Evolutionary conservation across 768 basidiomycete genomes (phyloP), one percentile per base, ranked within the genome.

Genomic region (Rhizopogon vinicolor): DNA sequence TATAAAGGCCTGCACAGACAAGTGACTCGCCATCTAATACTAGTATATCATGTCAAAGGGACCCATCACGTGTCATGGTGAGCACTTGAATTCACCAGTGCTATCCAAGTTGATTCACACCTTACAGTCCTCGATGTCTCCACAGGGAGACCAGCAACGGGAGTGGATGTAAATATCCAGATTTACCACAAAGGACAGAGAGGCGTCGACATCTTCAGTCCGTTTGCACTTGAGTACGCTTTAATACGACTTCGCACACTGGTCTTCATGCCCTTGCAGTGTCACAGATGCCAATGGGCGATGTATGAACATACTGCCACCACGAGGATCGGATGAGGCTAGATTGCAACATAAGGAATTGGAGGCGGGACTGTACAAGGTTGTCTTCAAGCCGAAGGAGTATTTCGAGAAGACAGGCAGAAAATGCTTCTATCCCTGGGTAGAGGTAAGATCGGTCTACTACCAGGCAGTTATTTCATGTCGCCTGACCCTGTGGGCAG

Each of bases 1-100:
- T 33, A 49, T 49, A 37, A 35, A 12, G 48, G 5, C 22, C 18
- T 16, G 35, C 22, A 9, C 48, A 37, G 35, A 37, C 35, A 25
- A 19, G 33, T 31, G 31, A 37, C 14, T 25, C 35, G 18, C 41
- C 5, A 10, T 42, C 19, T 22, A 22, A 10, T 35, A 22, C 25
- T 25, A 25, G 4, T 29, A 54, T 22, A 44, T 57, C 42, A 80
- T 74, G 74, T 71, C 77, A 42, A 86, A 81, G 64, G 92, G 93
- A 5, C 90, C 91, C 2, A 90, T 97, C 58, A 97, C 94, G 39
- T 96, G 94, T 68, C 94, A 97, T 57, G 87, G 93, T 91, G 60
- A 54, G 77, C 51, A 31, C 29, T 25, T 31, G 55, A 1, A 19
- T 37, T 16, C 37, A 45, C 45, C 13, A 39, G 42, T 35, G 13